Evolutionary conservation across 2,329 filamentous ascomycete species (phyloP).

Genomic region (Curvularia spicifera): DNA sequence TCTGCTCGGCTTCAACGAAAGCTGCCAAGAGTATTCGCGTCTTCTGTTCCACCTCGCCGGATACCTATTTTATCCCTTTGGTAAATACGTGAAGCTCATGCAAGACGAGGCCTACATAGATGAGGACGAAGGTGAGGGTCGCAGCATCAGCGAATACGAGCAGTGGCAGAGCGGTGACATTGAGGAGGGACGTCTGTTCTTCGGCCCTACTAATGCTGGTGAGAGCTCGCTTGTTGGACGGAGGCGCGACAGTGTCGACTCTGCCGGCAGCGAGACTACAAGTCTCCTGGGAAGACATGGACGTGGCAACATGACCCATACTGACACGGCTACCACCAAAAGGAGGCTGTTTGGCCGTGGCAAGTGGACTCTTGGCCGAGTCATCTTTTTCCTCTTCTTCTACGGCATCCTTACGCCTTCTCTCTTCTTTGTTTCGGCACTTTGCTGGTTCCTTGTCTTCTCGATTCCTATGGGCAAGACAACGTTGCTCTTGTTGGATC

Average conservation of each 20-base stretch:
- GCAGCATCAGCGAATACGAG: slow-evolving; percentile 98
- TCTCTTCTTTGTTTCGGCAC: slow-evolving; percentile 80
- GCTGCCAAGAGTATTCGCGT: slow-evolving; percentile 82
- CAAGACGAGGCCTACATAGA: slow-evolving; percentile 93
- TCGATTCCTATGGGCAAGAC: slow-evolving; percentile 99
- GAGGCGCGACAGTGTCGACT: slow-evolving; percentile 87
- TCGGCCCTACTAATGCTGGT: slow-evolving; percentile 76
- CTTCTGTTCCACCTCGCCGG: slow-evolving; percentile 82
- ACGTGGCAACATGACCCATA: slow-evolving; percentile 54
- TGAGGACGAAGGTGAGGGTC: slow-evolving; percentile 92
- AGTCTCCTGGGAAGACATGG: slow-evolving; percentile 77
- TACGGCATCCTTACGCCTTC: slow-evolving; percentile 89
- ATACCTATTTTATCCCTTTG: slow-evolving; percentile 95
- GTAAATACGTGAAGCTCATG: slow-evolving; percentile 91
- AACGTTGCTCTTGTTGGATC: slow-evolving; percentile 85
- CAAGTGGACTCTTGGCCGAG: slow-evolving; percentile 91
- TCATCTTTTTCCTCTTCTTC: slow-evolving; percentile 96
- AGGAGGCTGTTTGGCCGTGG: slow-evolving; percentile 91
- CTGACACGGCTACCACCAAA: slow-evolving; percentile 63
- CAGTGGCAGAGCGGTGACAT: slow-evolving; percentile 98
- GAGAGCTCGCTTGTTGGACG: slow-evolving; percentile 80
- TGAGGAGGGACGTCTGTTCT: slow-evolving; percentile 94
- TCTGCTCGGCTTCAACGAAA: slow-evolving; percentile 75
- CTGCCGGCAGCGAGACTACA: slow-evolving; percentile 84
- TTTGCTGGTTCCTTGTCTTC: slow-evolving; percentile 97